Base-by-base conservation (phyloP, 176 grass and related monocot species). In the Triticum urartu region DNA sequence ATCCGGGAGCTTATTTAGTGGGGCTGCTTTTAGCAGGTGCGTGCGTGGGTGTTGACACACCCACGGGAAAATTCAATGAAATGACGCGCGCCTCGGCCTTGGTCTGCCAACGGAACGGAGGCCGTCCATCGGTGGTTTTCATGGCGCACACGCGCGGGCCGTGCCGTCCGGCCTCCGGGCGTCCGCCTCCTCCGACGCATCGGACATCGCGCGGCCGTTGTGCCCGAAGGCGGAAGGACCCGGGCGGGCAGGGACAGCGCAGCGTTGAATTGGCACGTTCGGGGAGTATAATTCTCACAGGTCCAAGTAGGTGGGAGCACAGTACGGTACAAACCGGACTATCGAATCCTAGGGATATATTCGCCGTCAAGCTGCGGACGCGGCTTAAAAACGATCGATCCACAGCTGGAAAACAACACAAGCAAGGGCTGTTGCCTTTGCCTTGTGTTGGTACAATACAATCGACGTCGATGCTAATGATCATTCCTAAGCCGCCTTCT, bases 71-170 rank as follows among this genome's bases (percentile, higher is more conserved):
- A 77, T 77, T 77, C 15, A 77, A 77, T 77, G 56, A 59, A 77
- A 77, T 77, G 56, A 59, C 56, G 56, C 56, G 56, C 56, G 56
- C 56, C 6, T 21, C 7, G 13, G 73, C 7, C 24, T 50, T 22
- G 40, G 72, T 50, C 72, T 75, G 72, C 45, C 25, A 75, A 52
- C 72, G 72, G 72, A 50, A 75, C 15, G 50, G 50, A 54, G 17
- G 50, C 14, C 50, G 0, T 22, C 22, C 73, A 20, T 28, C 74
- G 74, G 74, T 77, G 74, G 28, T 34, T 77, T 56, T 77, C 74
- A 77, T 77, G 74, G 74, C 74, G 74, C 45, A 11, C 74, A 77
- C 74, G 74, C 73, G 73, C 3, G 45, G 43, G 25, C 73, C 73
- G 73, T 54, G 73, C 73, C 21, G 8, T 10, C 60, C 43, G 25